Evolutionary conservation across 2,329 filamentous ascomycete genomes (phyloP), one percentile per base, ranked within the genome.

Genomic region (Dryadomyces quercivorus): DNA sequence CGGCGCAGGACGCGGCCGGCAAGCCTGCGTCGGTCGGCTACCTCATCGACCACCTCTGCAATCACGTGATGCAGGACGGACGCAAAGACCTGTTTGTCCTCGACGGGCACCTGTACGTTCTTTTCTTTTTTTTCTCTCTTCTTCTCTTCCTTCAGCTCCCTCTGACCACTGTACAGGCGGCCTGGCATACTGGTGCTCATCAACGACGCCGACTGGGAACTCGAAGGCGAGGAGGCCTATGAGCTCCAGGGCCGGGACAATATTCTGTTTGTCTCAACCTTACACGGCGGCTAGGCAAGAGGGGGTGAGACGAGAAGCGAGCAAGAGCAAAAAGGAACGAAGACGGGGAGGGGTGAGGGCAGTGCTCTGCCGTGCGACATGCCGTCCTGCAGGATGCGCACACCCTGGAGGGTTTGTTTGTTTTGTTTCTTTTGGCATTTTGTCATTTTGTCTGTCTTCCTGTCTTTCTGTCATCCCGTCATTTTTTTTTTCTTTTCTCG

Each of bases 171-270:
- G n/a, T 43, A 57, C 61, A 97, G 92, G 57, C 90, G 93, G 53
- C 93, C 93, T 5, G 93, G 93, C 2, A 95, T 98, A 67, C 80
- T 98, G 46, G 92, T 96, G 31, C 77, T 98, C 55, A 95, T 98
- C 69, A 98, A 98, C 66, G 93, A 98, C 63, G 88, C 90, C 26
- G 93, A 98, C 68, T 98, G 93, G 93, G 93, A 97, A 69, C 80
- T 98, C 13, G 93, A 97, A 70, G 93, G 91, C 18, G 92, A 97
- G 70, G 90, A 93, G 66, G 78, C 82, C 60, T 97, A 97, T 66
- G 84, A 90, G 69, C 72, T 98, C 56, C 83, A 92, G 70, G 70
- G 75, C 58, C 80, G 83, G 56, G 93, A 98, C 72, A 92, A 87
- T 65, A 87, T 98, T 62, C 75, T 97, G 60, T 98, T 98, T 71